Percentiles rank a stretch among this genome's conserved stretches.
phyloP scores from a whole-genome alignment of 2,329 filamentous ascomycete genomes.

The Alternaria infectoria region DNA sequence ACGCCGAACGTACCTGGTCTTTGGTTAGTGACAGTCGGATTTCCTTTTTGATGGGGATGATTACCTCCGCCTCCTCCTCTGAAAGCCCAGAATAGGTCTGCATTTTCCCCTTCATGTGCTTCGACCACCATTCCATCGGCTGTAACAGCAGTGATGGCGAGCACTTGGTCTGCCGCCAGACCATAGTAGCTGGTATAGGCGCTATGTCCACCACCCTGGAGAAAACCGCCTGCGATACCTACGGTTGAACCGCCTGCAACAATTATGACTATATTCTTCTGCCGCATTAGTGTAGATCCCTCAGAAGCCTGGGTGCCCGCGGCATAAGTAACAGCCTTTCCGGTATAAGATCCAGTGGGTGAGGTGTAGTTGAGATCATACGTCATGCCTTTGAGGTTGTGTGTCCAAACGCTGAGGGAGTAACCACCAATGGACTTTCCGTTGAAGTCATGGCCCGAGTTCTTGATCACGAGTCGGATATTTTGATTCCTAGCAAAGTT shows the following conservation, averaged over 20 bases:
- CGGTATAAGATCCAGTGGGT: slow-evolving; percentile 17
- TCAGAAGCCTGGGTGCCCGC: slow-evolving; percentile 60
- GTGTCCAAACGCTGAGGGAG: slow-evolving; percentile 22
- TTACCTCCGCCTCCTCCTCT: slow-evolving; percentile 38
- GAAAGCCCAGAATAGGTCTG: slow-evolving; percentile 38
- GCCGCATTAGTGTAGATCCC: slow-evolving; percentile 53
- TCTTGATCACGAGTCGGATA: slow-evolving; percentile 41
- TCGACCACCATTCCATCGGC: slow-evolving; percentile 35
- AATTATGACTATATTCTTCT: slow-evolving; percentile 55
- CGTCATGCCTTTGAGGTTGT: slow-evolving; percentile 23
- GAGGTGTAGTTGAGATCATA: slow-evolving; percentile 25
- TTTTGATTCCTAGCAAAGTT: slow-evolving; percentile 41
- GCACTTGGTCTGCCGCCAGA: slow-evolving; percentile 35
- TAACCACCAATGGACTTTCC: slow-evolving; percentile 18
- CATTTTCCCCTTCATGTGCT: slow-evolving; percentile 25
- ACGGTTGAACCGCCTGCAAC: slow-evolving; percentile 61
- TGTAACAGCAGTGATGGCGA: slow-evolving; percentile 33
- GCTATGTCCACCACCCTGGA: slow-evolving; percentile 47
- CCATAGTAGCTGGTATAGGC: slow-evolving; percentile 51
- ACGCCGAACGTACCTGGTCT: slow-evolving; percentile 33
- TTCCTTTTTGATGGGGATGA: background rate
- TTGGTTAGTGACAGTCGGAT: background rate
- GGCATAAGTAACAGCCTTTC: slow-evolving; percentile 56
- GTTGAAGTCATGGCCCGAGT: slow-evolving; percentile 39
- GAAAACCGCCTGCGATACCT: slow-evolving; percentile 50